Conservation (phyloP, 2,329 filamentous ascomycete species). For the Colletotrichum phormii region DNA sequence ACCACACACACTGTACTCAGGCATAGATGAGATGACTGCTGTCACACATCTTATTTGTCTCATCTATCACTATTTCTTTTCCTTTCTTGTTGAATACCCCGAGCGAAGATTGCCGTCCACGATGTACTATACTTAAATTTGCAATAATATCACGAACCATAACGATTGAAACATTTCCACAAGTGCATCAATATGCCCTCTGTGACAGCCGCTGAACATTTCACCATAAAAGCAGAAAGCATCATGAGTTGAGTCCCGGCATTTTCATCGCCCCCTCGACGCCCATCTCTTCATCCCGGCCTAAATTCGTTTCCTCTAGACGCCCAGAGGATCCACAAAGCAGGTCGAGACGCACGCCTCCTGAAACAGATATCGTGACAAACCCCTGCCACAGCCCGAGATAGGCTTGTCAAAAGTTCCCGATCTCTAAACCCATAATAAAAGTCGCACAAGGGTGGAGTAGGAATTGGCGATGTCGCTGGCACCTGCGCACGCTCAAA, state of each 20-base stretch:
- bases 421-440: not conserved
- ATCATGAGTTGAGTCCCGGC: not conserved
- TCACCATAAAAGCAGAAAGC: not conserved
- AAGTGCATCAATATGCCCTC: not conserved
- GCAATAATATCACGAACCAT: not conserved
- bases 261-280: not conserved
- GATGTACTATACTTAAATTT: not conserved
- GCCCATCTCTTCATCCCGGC: not conserved
- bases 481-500: not conserved
- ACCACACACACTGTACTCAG: not conserved
- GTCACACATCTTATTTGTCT: not conserved
- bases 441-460: not conserved
- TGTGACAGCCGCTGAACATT: not conserved
- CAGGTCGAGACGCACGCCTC: too few species aligned
- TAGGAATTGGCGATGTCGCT: not conserved
- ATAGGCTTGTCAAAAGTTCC: not conserved
- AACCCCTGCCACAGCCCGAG: not conserved
- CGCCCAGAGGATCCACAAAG: not conserved
- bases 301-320: not conserved
- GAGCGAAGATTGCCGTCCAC: not conserved
- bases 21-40: not conserved
- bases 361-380: slow-evolving; percentile 7
- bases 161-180: not conserved
- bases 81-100: not conserved
- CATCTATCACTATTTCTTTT: not conserved